Conservation (phyloP, 768 basidiomycete genomes). For the Scleroderma bovista region DNA sequence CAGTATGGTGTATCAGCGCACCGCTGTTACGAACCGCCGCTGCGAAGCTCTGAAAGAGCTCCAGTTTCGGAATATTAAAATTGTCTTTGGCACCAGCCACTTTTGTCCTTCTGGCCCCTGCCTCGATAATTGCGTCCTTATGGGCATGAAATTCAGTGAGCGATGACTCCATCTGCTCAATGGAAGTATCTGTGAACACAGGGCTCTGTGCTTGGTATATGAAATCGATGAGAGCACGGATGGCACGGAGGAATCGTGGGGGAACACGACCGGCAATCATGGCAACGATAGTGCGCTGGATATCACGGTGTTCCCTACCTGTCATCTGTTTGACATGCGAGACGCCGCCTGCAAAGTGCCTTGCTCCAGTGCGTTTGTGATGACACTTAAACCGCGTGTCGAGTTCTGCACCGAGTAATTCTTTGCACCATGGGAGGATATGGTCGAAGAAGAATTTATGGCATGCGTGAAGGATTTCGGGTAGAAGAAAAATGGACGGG, state of each 20-base stretch:
- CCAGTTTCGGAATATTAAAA: background rate
- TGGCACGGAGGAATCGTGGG: background rate
- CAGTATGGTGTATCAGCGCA: slow-evolving; percentile 29
- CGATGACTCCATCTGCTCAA: background rate
- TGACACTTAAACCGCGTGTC: background rate
- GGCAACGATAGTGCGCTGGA: background rate
- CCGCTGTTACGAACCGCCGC: slow-evolving; percentile 23
- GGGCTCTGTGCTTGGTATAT: background rate
- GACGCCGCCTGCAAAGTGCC: background rate
- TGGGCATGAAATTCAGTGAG: background rate
- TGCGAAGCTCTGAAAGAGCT: background rate
- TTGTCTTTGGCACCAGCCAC: background rate
- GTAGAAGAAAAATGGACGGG: background rate
- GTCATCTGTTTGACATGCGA: background rate
- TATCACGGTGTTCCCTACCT: background rate
- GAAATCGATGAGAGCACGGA: background rate
- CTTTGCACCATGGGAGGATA: background rate
- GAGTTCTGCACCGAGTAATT: background rate
- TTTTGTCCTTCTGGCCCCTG: background rate
- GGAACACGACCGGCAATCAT: background rate
- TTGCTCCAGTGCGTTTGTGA: background rate
- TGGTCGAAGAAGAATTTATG: background rate
- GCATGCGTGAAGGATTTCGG: background rate
- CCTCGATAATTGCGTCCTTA: background rate
- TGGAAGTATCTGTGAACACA: background rate